Base-by-base conservation (phyloP, 2,329 filamentous ascomycete genomes). In the Aspergillus ibericus region DNA sequence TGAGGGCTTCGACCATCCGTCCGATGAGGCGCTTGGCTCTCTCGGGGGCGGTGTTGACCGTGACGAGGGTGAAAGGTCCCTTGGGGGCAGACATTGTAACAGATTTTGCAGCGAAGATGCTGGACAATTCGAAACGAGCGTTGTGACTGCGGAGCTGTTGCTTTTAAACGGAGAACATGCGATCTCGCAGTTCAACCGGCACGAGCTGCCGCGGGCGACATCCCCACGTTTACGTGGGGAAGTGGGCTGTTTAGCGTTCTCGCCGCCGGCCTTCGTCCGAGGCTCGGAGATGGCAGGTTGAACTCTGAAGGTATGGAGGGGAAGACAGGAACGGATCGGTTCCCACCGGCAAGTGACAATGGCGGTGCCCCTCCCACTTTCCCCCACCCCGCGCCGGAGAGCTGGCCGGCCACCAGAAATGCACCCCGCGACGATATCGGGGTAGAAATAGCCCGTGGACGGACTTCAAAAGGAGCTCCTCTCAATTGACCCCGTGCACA, bases 21-120 rank as follows among this genome's bases (percentile, higher is more conserved):
- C 87, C 86, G 66, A 88, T 83, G 34, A 90, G 73, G 7, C 78
- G 75, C 74, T 85, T 84, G 34, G 87, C 88, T 56, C 87, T 80
- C 62, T 88, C 86, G 0, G 87, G 87, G 1, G 83, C 85, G 1
- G 83, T 88, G 75, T 89, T 90, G 63, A 90, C 86, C 1, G 86
- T 90, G 29, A 89, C 82, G 12, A 90, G 81, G 65, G 79, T 83
- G 75, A 81, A 89, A 3, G 85, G 85, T 16, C 85, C 85, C 63
- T 81, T 79, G 13, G 81, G 77, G 57, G 71, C 62, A 61, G 68
- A 64, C 68, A 70, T 73, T 29, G 15, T 53, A 38, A 35, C 36
- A 29, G 36, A 15, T 44, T 20, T 34, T 32, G 51, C 12, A 25
- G 6, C n/a, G 16, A 8, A 20, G 25, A 12, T 53, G 16, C 8